These are phyloP conservation scores for Pholiota adiposa DNA, from an alignment of 1,284 basidiomycete genomes.

Conservation along the genomic window DNA sequence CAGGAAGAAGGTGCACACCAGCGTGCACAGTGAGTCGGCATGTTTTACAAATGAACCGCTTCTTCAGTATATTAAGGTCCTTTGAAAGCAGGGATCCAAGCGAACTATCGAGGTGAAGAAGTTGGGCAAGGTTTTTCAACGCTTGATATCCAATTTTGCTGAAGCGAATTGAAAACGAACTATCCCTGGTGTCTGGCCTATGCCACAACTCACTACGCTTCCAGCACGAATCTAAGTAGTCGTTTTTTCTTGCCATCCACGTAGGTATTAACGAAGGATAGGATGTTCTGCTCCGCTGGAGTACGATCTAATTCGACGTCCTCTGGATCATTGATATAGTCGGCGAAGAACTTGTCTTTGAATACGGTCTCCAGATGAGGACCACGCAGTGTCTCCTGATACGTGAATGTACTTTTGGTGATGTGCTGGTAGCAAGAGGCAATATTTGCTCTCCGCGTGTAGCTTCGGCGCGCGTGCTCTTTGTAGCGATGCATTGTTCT, in stretches of 20 bases:
- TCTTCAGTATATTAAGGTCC: constrained; percentile 1
- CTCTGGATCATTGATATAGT: background rate
- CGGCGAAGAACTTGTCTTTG: no score
- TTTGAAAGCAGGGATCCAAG: background rate
- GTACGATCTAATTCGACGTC: background rate
- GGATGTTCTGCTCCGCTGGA: background rate
- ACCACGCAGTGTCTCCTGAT: no score
- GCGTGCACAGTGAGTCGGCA: background rate
- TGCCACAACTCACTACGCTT: background rate
- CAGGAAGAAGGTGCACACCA: background rate
- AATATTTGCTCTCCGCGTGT: no score
- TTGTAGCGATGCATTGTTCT: no score
- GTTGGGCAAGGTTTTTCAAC: background rate
- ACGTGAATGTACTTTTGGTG: no score
- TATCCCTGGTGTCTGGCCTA: background rate
- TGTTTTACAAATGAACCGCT: background rate
- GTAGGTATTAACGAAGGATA: background rate
- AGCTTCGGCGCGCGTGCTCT: no score
- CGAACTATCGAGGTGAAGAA: constrained; percentile 1
- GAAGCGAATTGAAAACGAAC: background rate
- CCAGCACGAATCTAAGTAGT: background rate
- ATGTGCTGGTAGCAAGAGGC: no score
- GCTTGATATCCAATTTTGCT: background rate
- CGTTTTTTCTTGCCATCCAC: background rate
- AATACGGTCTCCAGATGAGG: no score